These are phyloP conservation scores for Madurella fahalii DNA, from an alignment of 2,329 filamentous ascomycete genomes.

Conservation along the genomic window DNA sequence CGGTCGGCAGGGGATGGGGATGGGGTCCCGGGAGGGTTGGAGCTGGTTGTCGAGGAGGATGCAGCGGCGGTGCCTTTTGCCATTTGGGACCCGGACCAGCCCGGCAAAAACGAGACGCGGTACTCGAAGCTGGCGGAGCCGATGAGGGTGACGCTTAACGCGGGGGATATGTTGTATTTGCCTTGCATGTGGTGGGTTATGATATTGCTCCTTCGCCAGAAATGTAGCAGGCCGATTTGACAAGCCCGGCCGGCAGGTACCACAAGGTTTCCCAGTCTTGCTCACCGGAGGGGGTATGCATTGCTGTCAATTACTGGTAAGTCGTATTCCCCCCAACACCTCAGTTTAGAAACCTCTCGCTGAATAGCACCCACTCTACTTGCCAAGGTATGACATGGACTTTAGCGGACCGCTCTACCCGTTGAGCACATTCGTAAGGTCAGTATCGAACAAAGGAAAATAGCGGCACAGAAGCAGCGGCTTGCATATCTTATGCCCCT, in stretches of 20 bases:
- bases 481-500: background rate
- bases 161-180: constrained; percentile 78
- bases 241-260: constrained; percentile 46
- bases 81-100: constrained; percentile 68
- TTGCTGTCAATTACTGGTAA: constrained; percentile 79
- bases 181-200: constrained; percentile 68
- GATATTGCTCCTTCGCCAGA: background rate
- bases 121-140: constrained; percentile 60
- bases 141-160: constrained; percentile 62
- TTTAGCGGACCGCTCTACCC: constrained; percentile 67
- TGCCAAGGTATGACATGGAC: constrained; percentile 72
- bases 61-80: constrained; percentile 57
- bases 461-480: background rate
- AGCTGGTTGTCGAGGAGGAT: constrained; percentile 34
- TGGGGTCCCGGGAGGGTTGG: constrained; percentile 11
- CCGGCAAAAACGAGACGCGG: constrained; percentile 44
- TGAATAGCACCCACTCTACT: background rate
- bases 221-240: background rate
- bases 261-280: constrained; percentile 76
- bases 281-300: constrained; percentile 64
- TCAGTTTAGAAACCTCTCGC: background rate
- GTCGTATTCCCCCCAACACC: constrained; percentile 18
- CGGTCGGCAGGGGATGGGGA: background rate
- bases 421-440: constrained; percentile 52
- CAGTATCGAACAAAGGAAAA: constrained; percentile 17